phyloP scores from a whole-genome alignment of 2,329 filamentous ascomycete species.

The Aspergillus arachidicola region DNA sequence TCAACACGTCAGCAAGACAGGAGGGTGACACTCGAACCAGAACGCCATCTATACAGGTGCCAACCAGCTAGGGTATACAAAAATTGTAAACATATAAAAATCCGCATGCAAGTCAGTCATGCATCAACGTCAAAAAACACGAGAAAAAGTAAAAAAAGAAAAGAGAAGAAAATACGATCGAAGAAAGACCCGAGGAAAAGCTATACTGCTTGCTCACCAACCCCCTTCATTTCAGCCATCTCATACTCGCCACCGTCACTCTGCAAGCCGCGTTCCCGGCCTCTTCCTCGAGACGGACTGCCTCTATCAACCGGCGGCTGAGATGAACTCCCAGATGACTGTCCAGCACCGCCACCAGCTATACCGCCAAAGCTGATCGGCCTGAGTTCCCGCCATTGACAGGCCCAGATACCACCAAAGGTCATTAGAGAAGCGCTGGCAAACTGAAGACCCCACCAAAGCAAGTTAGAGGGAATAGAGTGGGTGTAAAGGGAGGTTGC shows the following conservation, averaged over 20 bases:
- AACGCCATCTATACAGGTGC: slow-evolving; percentile 38
- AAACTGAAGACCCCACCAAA: slow-evolving; percentile 81
- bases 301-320: slow-evolving; percentile 15
- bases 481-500: slow-evolving; percentile 77
- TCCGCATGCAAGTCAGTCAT: slow-evolving; percentile 1
- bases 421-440: slow-evolving; percentile 66
- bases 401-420: slow-evolving; percentile 82
- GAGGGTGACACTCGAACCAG: slow-evolving; percentile 12
- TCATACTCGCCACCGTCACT: slow-evolving; percentile 34
- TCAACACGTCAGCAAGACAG: not conserved
- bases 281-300: slow-evolving; percentile 30
- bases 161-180: slow-evolving; percentile 5
- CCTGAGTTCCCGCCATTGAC: slow-evolving; percentile 83
- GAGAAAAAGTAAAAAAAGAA: slow-evolving; percentile 15
- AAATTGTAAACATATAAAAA: slow-evolving; percentile 1
- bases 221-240: slow-evolving; percentile 37
- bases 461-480: slow-evolving; percentile 71
- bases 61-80: slow-evolving; percentile 36
- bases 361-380: slow-evolving; percentile 80
- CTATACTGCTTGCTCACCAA: slow-evolving; percentile 35
- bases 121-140: not conserved
- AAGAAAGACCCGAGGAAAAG: slow-evolving; percentile 5
- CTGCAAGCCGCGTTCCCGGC: slow-evolving; percentile 32
- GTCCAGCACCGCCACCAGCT: slow-evolving; percentile 22
- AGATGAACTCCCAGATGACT: slow-evolving; percentile 15